Evolutionary conservation across 768 basidiomycete species (phyloP).

Genomic region (Sarcodon aspratus): DNA sequence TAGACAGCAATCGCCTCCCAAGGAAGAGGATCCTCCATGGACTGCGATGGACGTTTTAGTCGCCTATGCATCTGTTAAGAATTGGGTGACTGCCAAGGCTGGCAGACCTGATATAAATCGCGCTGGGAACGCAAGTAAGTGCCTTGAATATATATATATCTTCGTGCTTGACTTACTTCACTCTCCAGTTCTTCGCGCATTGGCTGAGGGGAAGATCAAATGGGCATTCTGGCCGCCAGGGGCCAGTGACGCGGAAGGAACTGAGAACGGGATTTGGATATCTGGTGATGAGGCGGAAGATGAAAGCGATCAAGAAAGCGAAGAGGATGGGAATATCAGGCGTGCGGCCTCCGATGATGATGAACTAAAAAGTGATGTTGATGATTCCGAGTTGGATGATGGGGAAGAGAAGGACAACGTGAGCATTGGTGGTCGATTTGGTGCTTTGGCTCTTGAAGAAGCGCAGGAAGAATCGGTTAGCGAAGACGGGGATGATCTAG

Average conservation of each 20-base stretch:
- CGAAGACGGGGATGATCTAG: constrained; percentile 11
- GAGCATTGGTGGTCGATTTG: constrained; percentile 19
- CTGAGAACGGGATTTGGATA: constrained; percentile 48
- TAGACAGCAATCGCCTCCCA: constrained; percentile 11
- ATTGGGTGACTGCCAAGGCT: constrained; percentile 86
- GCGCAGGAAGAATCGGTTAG: constrained; percentile 18
- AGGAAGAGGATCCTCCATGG: constrained; percentile 33
- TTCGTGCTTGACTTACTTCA: neutral
- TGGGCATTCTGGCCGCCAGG: constrained; percentile 86
- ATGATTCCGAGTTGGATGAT: constrained; percentile 16
- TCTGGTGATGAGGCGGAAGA: constrained; percentile 12
- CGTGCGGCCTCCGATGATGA: constrained; percentile 7
- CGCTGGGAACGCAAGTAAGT: constrained; percentile 82
- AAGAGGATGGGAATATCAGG: constrained; percentile 19
- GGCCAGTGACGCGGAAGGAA: constrained; percentile 15
- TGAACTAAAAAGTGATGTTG: constrained; percentile 22
- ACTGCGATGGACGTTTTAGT: constrained; percentile 80
- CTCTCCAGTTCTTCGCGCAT: constrained; percentile 56
- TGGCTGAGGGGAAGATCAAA: constrained; percentile 69
- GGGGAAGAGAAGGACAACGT: constrained; percentile 6
- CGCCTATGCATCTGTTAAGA: constrained; percentile 65
- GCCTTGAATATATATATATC: neutral
- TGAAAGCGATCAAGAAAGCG: constrained; percentile 9
- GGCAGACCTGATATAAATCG: constrained; percentile 83
- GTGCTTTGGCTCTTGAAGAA: constrained; percentile 27